Conservation (phyloP, 805 yeast genomes). For the Cyberlindnera bimundalis region DNA sequence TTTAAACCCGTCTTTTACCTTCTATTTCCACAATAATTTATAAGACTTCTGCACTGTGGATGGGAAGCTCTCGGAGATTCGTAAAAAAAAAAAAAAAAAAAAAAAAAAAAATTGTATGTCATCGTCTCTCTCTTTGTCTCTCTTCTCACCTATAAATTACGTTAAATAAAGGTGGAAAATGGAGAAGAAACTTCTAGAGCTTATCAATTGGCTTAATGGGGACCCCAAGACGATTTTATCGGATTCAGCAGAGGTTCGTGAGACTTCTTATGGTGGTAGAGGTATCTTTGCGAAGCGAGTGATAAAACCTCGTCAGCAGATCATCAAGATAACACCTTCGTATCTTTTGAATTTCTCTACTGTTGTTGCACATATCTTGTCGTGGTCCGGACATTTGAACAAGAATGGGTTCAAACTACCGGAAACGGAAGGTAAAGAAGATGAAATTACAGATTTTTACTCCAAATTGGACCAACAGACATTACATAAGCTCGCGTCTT, state of each 20-base stretch:
- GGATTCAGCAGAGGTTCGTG: slow-evolving; percentile 38
- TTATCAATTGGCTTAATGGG: slow-evolving; percentile 33
- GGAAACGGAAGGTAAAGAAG: slow-evolving; percentile 9
- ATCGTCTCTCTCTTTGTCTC: too few species aligned
- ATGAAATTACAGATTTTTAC: slow-evolving; percentile 15
- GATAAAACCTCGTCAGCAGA: slow-evolving; percentile 39
- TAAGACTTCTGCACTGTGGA: too few species aligned
- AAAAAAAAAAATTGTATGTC: too few species aligned
- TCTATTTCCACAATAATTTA: too few species aligned
- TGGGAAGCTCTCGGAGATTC: too few species aligned
- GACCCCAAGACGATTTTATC: slow-evolving; percentile 29
- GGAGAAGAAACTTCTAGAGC: slow-evolving; percentile 14
- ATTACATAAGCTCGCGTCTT: slow-evolving; percentile 47
- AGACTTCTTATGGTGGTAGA: slow-evolving; percentile 53
- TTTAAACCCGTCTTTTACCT: too few species aligned
- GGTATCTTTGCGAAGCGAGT: slow-evolving; percentile 47
- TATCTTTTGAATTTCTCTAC: slow-evolving; percentile 58
- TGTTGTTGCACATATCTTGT: slow-evolving; percentile 40
- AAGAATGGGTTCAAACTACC: slow-evolving; percentile 6
- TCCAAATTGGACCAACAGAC: slow-evolving; percentile 24
- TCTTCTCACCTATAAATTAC: too few species aligned
- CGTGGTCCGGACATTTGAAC: slow-evolving; percentile 11
- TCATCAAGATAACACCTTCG: slow-evolving; percentile 56
- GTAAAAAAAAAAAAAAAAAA: too few species aligned
- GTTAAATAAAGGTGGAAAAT: too few species aligned